phyloP scores from a whole-genome alignment of 805 yeast genomes.

The Huiozyma naganishii region DNA sequence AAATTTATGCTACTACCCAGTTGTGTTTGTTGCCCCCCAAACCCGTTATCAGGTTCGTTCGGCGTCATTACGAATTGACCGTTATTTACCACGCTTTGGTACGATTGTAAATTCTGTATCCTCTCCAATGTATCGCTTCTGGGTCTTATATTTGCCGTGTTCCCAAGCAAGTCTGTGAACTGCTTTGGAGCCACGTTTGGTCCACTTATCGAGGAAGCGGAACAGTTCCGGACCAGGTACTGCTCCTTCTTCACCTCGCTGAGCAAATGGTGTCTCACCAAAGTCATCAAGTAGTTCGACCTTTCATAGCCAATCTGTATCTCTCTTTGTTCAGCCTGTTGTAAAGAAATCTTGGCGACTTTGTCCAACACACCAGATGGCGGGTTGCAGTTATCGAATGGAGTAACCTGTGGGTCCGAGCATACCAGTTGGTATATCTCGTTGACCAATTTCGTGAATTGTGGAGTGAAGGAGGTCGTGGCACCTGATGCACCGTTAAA shows the following conservation, averaged over 20 bases:
- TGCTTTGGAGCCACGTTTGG: background rate
- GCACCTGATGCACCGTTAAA: background rate
- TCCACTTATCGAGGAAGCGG: slow-evolving; percentile 18
- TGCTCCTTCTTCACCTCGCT: slow-evolving; percentile 24
- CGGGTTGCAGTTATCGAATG: slow-evolving; percentile 54
- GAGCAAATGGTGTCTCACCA: slow-evolving; percentile 31
- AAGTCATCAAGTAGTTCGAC: slow-evolving; percentile 28
- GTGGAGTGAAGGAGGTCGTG: slow-evolving; percentile 16
- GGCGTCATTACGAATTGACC: no score
- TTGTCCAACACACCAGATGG: slow-evolving; percentile 56
- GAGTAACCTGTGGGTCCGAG: slow-evolving; percentile 53
- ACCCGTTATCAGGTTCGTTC: no score
- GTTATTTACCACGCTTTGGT: no score
- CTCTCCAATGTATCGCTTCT: no score
- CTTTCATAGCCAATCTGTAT: slow-evolving; percentile 31
- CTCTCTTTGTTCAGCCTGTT: slow-evolving; percentile 24
- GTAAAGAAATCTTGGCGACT: slow-evolving; percentile 46
- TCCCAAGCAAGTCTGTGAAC: background rate
- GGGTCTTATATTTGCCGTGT: no score
- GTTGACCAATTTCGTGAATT: slow-evolving; percentile 37
- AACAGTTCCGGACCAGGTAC: slow-evolving; percentile 20
- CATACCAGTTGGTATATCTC: slow-evolving; percentile 39
- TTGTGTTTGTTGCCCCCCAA: no score
- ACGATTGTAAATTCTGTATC: no score
- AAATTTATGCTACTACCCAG: no score